Evolutionary conservation across 805 yeast genomes (phyloP).

Genomic region (Spathaspora sp.): DNA sequence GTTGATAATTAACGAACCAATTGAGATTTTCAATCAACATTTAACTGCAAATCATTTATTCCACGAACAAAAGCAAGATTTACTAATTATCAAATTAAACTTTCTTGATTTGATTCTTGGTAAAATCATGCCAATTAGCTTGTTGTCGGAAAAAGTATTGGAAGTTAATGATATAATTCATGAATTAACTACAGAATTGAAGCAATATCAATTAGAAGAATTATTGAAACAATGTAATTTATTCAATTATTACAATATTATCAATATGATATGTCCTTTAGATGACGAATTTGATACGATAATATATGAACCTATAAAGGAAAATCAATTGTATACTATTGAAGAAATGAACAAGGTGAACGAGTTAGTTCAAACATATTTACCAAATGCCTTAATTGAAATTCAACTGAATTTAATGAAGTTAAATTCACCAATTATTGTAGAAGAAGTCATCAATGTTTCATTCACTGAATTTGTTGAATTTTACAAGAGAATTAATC

Average conservation of each 20-base stretch:
- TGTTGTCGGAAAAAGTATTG: conserved; percentile 36
- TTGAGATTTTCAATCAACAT: conserved; percentile 35
- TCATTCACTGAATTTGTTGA: conserved; percentile 49
- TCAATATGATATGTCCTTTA: conserved; percentile 70
- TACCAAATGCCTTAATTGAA: conserved; percentile 62
- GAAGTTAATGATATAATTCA: conserved; percentile 32
- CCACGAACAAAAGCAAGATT: conserved; percentile 23
- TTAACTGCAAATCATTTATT: conserved; percentile 23
- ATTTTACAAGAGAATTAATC: conserved; percentile 40
- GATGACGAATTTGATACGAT: conserved; percentile 57
- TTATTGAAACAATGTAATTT: conserved; percentile 53
- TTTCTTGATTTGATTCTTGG: conserved; percentile 56
- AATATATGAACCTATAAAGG: conserved; percentile 61
- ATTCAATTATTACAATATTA: conserved; percentile 56
- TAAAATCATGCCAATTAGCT: conserved; percentile 45
- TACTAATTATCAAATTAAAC: conserved; percentile 49
- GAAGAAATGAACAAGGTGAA: conserved; percentile 44
- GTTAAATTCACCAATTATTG: conserved; percentile 60
- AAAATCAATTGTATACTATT: conserved; percentile 52
- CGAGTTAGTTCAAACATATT: conserved; percentile 42
- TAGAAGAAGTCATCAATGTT: conserved; percentile 48
- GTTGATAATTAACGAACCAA: conserved; percentile 46
- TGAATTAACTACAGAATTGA: conserved; percentile 35
- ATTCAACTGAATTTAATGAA: conserved; percentile 52
- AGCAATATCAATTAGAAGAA: conserved; percentile 41